phyloP scores from a whole-genome alignment of 352 stramenopile genomes.

The Pythium insidiosum region DNA sequence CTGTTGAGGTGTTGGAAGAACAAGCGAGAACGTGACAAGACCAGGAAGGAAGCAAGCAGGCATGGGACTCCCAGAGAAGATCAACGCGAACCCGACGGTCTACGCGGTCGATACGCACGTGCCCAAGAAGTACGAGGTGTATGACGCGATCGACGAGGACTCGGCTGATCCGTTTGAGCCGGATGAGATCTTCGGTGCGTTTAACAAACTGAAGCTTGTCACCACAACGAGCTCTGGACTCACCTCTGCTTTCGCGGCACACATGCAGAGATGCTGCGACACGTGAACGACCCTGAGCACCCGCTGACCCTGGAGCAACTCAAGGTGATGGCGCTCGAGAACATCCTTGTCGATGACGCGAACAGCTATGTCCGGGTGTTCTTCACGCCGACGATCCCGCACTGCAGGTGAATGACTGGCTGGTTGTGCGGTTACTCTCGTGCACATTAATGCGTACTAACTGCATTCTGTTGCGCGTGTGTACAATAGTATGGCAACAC shows the following conservation, averaged over 20 bases:
- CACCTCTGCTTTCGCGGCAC: neutral
- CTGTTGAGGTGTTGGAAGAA: no score
- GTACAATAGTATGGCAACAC: conserved; percentile 96
- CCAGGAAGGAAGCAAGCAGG: conserved; percentile 1
- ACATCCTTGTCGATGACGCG: conserved; percentile 83
- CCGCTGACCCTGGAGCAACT: conserved; percentile 91
- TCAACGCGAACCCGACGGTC: conserved; percentile 85
- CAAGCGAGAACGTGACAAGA: neutral
- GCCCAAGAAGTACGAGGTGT: conserved; percentile 55
- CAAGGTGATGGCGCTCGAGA: conserved; percentile 89
- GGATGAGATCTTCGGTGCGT: conserved; percentile 82
- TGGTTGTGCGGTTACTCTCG: no score
- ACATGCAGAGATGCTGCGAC: conserved; percentile 66
- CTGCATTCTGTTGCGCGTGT: no score
- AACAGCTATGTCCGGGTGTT: conserved; percentile 73
- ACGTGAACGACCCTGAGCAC: conserved; percentile 92
- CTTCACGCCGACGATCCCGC: conserved; percentile 94
- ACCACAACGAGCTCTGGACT: neutral
- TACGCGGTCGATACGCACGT: conserved; percentile 59
- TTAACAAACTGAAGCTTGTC: neutral
- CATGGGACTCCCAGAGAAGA: conserved; percentile 77
- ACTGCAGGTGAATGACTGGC: no score
- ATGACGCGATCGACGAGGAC: conserved; percentile 53
- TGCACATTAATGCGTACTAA: no score
- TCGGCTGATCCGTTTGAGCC: conserved; percentile 70